Conservation (phyloP, 768 basidiomycete species). For the Tricholoma furcatifolium region DNA sequence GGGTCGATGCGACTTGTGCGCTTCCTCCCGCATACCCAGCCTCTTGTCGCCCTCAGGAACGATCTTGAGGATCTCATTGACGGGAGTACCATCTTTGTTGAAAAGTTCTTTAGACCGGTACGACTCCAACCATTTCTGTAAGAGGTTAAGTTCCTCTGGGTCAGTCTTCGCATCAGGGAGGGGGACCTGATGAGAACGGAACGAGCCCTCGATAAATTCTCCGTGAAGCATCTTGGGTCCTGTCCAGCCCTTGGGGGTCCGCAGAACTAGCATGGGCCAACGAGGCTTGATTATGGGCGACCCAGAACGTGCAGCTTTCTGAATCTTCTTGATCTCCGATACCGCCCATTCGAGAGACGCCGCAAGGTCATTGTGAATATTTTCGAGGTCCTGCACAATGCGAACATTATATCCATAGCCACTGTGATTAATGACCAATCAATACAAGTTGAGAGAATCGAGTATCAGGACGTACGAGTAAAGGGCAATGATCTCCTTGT, state of each 20-base stretch:
- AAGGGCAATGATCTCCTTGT: constrained; percentile 73
- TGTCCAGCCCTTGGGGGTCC: constrained; percentile 82
- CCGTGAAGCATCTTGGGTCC: constrained; percentile 67
- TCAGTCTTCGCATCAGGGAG: constrained; percentile 70
- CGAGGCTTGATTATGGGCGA: constrained; percentile 84
- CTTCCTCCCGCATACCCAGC: constrained; percentile 70
- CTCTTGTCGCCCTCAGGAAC: constrained; percentile 59
- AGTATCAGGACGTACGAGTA: constrained; percentile 54
- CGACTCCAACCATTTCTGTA: constrained; percentile 73
- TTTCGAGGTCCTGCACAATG: constrained; percentile 65
- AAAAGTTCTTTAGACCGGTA: constrained; percentile 74
- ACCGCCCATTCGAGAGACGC: constrained; percentile 83
- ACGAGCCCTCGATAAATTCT: constrained; percentile 79
- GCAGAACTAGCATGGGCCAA: constrained; percentile 85
- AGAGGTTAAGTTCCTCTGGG: constrained; percentile 55
- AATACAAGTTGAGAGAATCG: not conserved
- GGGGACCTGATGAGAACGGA: constrained; percentile 87
- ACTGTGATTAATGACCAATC: constrained; percentile 27
- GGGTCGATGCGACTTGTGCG: constrained; percentile 59
- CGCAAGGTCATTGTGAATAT: constrained; percentile 78
- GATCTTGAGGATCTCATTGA: constrained; percentile 53
- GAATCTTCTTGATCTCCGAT: constrained; percentile 71
- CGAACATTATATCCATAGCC: constrained; percentile 90
- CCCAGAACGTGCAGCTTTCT: constrained; percentile 73
- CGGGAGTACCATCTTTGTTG: constrained; percentile 49